Evolutionary conservation across 164 flowering plant species (phyloP), one percentile per base, ranked within the genome.

Genomic region (Malania oleifera): DNA sequence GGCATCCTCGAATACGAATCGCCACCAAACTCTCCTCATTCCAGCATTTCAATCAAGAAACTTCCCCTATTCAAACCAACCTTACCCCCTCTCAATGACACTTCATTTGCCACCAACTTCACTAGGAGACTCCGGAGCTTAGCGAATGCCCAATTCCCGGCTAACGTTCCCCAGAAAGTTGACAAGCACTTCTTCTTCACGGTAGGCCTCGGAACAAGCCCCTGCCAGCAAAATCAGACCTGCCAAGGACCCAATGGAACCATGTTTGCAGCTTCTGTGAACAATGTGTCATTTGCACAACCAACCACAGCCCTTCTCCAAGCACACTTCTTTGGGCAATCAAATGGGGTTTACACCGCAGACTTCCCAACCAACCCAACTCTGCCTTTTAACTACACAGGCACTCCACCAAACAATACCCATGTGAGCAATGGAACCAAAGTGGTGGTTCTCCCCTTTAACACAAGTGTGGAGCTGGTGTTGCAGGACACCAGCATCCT

Each of bases 261-360:
- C 17, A 50, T 5, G n/a, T 50, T 50, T 17, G 14, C 53, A 12
- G 53, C 53, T 11, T 24, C 53, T 2, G 53, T 50, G 14, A 50
- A 50, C 53, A 50, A 50, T 17, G 18, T 50, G 7, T 24, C 29
- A 5, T 50, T 50, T 27, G n/a, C 17, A 12, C 4, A 14, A n/a
- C 53, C 53, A 17, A 15, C 53, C 29, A 43, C 46, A 18, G 34
- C 29, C 3, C 28, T 50, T 13, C 53, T 50, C 7, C 29, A 50
- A 27, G 53, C 53, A 4, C 53, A 50, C 53, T 50, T 24, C 53
- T 50, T 50, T 27, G 29, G 53, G 29, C 53, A 27, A 25, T 43
- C 46, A 43, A 50, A 50, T 11, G 53, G 29, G 1, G 53, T 50
- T 24, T 50, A 50, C 53, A 23, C 53, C 3, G 13, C 53, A 14